phyloP scores from a whole-genome alignment of 441 rosid species.

The Mallotus repandus region DNA sequence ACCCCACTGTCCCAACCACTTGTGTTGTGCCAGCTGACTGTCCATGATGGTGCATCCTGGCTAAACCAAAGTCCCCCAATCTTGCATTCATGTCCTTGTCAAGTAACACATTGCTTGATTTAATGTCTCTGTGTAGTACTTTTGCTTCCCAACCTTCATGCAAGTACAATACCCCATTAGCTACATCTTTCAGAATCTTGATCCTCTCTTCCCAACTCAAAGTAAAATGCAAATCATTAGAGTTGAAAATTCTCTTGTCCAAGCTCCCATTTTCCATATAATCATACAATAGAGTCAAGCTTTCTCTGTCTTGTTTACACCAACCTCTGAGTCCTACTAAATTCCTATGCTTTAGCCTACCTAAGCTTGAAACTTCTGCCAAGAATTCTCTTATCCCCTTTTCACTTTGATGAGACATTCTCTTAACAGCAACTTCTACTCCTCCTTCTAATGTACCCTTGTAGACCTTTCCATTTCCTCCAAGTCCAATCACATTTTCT shows the following conservation, averaged over 20 bases:
- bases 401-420: slow-evolving; percentile 57
- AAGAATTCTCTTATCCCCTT: slow-evolving; percentile 55
- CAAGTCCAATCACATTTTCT: slow-evolving; percentile 61
- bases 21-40: slow-evolving; percentile 54
- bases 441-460: slow-evolving; percentile 63
- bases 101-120: slow-evolving; percentile 74
- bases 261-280: slow-evolving; percentile 82
- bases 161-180: slow-evolving; percentile 53
- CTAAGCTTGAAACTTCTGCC: slow-evolving; percentile 71
- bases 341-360: slow-evolving; percentile 61
- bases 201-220: slow-evolving; percentile 51
- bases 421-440: slow-evolving; percentile 62
- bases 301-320: slow-evolving; percentile 65
- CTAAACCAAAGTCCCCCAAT: slow-evolving; percentile 69
- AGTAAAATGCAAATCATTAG: slow-evolving; percentile 25
- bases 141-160: slow-evolving; percentile 79
- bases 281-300: slow-evolving; percentile 61
- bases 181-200: slow-evolving; percentile 57
- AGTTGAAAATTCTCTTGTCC: slow-evolving; percentile 47
- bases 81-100: slow-evolving; percentile 69
- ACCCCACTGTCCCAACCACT: slow-evolving; percentile 71
- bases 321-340: slow-evolving; percentile 67
- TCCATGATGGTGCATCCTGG: slow-evolving; percentile 58
- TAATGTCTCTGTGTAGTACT: slow-evolving; percentile 70
- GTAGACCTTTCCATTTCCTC: slow-evolving; percentile 74